Conservation (phyloP, 2,329 filamentous ascomycete genomes). For the Phialocephala sp. region DNA sequence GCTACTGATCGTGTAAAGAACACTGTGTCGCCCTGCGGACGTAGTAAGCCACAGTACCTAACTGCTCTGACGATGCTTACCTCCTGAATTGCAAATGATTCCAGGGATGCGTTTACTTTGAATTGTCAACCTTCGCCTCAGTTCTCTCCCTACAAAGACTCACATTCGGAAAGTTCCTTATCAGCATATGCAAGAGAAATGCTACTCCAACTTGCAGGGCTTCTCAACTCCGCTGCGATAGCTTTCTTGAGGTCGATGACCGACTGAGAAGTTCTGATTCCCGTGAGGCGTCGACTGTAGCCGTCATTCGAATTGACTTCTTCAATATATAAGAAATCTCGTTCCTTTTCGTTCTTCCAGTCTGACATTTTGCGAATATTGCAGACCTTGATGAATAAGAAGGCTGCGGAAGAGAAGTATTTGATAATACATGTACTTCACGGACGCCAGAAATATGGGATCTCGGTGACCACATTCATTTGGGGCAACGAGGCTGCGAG, state of each 20-base stretch:
- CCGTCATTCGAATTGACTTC: slow-evolving; percentile 23
- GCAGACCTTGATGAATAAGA: not conserved
- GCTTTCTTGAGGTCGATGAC: slow-evolving; percentile 15
- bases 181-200: slow-evolving; percentile 16
- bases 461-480: not conserved
- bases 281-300: slow-evolving; percentile 5
- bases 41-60: not conserved
- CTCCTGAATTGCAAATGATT: slow-evolving; percentile 11
- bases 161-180: slow-evolving; percentile 14
- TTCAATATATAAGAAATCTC: slow-evolving; percentile 22
- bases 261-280: slow-evolving; percentile 9
- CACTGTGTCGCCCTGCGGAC: slow-evolving; percentile 16
- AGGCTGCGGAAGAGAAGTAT: too few relatives aligned
- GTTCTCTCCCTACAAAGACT: not conserved
- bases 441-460: not conserved
- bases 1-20: slow-evolving; percentile 20
- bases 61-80: not conserved
- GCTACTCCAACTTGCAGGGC: slow-evolving; percentile 8
- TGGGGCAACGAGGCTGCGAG: not conserved
- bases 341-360: slow-evolving; percentile 13
- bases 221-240: slow-evolving; percentile 12
- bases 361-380: slow-evolving; percentile 15
- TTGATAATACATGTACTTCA: too few relatives aligned
- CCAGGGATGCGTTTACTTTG: slow-evolving; percentile 11
- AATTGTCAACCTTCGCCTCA: not conserved